Evolutionary conservation across 176 grass and related monocot genomes (phyloP).

Genomic region (Cenchrus fungigraminus): DNA sequence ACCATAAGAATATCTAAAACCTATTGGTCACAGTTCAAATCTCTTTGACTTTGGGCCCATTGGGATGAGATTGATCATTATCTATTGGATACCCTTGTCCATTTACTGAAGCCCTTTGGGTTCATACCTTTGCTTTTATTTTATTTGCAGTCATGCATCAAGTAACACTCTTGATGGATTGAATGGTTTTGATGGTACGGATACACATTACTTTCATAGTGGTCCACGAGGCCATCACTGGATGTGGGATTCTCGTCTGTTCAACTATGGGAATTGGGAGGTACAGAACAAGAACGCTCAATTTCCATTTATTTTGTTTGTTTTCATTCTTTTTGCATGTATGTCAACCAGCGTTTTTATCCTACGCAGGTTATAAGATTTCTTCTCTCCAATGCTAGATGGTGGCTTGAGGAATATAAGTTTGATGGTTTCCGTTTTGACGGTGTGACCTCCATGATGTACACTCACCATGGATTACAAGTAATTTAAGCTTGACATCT

Average conservation of each 20-base stretch:
- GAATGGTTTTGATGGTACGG: conserved; percentile 92
- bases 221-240: conserved; percentile 82
- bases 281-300: conserved; percentile 34
- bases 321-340: conserved; percentile 31
- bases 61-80: background rate
- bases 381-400: conserved; percentile 92
- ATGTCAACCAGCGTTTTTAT: conserved; percentile 37
- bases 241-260: conserved; percentile 97
- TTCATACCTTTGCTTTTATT: conserved; percentile 23
- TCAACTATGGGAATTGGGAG: conserved; percentile 93
- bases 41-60: background rate
- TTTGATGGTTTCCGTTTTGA: conserved; percentile 96
- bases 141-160: conserved; percentile 69
- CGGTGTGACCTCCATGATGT: conserved; percentile 98
- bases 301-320: background rate
- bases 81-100: background rate
- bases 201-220: conserved; percentile 88
- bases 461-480: conserved; percentile 88
- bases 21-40: conserved; percentile 2
- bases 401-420: conserved; percentile 97
- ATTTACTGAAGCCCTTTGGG: conserved; percentile 33
- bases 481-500: conserved; percentile 46
- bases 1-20: background rate
- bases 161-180: conserved; percentile 88
- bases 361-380: conserved; percentile 74